These are phyloP conservation scores for Cordyceps tenuipes DNA, from an alignment of 2,329 filamentous ascomycete genomes.

Conservation along the genomic window DNA sequence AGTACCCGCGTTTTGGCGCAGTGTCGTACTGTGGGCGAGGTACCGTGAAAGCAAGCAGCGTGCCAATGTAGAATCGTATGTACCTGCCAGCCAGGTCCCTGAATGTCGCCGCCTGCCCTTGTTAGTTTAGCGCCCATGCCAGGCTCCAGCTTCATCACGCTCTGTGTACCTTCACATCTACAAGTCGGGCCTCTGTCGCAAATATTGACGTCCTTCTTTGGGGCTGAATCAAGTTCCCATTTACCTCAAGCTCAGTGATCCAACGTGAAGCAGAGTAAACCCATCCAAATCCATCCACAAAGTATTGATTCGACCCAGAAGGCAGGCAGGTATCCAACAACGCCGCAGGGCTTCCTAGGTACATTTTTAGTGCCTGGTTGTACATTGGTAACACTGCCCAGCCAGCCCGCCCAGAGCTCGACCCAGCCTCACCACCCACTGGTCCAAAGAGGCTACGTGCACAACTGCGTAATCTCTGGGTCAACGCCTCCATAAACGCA, in stretches of 20 bases:
- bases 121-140: not conserved
- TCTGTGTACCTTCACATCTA: too few relatives aligned
- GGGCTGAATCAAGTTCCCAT: too few relatives aligned
- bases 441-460: slow-evolving; percentile 12
- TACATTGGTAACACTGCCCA: not conserved
- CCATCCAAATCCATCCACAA: not conserved
- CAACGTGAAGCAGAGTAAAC: too few relatives aligned
- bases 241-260: too few relatives aligned
- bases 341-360: too few relatives aligned
- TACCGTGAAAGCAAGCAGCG: not conserved
- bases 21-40: not conserved
- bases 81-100: slow-evolving; percentile 4
- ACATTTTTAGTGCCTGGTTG: not conserved
- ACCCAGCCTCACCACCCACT: slow-evolving; percentile 11
- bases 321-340: too few relatives aligned
- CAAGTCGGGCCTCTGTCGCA: too few relatives aligned
- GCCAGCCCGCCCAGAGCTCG: not conserved
- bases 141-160: not conserved
- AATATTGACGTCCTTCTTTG: too few relatives aligned
- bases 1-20: not conserved
- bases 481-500: slow-evolving; percentile 2
- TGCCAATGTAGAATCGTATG: too few relatives aligned
- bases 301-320: too few relatives aligned
- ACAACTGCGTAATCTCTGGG: slow-evolving; percentile 12
- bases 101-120: not conserved